Percentiles rank a stretch among this genome's conserved stretches.
phyloP scores from a whole-genome alignment of 1,139 yeast genomes.

The Hyphopichia buzzinii region DNA sequence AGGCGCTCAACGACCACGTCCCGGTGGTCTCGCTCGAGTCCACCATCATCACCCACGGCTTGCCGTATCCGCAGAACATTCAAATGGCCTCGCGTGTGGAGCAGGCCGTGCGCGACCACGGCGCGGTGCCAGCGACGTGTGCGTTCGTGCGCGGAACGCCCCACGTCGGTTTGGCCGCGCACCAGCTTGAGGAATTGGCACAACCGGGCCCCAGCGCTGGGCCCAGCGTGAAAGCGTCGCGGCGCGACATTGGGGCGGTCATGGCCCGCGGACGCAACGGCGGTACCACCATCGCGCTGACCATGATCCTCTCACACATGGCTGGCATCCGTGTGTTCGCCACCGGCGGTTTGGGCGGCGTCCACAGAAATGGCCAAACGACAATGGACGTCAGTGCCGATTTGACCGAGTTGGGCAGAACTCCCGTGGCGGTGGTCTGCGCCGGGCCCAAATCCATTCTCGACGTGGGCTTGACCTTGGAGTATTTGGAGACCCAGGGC shows the following conservation, averaged over 20 bases:
- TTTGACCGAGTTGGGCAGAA: conserved; percentile 76
- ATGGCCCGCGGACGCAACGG: conserved; percentile 66
- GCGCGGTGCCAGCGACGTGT: conserved; percentile 84
- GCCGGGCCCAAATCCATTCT: conserved; percentile 88
- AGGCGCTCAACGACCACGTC: conserved; percentile 50
- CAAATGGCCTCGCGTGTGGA: conserved; percentile 74
- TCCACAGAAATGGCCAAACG: conserved; percentile 72
- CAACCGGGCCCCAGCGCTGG: conserved; percentile 26
- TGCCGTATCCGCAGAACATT: conserved; percentile 77
- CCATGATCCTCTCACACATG: conserved; percentile 74
- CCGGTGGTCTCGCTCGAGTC: conserved; percentile 84
- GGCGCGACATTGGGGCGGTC: conserved; percentile 77
- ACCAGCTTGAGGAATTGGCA: conserved; percentile 54
- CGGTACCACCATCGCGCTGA: conserved; percentile 88
- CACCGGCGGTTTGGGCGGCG: conserved; percentile 94
- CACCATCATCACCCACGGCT: conserved; percentile 87
- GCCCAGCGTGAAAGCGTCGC: conserved; percentile 60
- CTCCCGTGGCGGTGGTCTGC: conserved; percentile 86
- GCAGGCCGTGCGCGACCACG: conserved; percentile 52
- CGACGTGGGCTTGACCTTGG: conserved; percentile 80
- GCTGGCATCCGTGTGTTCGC: conserved; percentile 87
- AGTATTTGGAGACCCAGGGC: conserved; percentile 86
- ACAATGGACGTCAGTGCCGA: conserved; percentile 88
- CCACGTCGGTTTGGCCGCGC: conserved; percentile 55
- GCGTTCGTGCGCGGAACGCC: conserved; percentile 76